phyloP scores from a whole-genome alignment of 2,329 filamentous ascomycete species.

The Aspergillus sp. region DNA sequence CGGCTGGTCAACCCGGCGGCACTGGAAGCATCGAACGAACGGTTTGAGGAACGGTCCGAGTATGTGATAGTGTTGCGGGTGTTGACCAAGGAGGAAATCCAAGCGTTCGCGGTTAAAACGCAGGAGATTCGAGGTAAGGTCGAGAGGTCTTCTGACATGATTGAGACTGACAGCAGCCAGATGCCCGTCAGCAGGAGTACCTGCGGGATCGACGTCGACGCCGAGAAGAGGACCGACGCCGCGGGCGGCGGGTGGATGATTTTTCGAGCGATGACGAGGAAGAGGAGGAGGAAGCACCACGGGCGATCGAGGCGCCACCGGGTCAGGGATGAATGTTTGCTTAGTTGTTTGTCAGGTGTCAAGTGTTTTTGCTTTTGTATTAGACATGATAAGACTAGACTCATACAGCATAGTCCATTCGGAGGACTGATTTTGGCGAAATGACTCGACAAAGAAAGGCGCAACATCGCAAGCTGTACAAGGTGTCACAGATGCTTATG shows the following conservation, averaged over 20 bases:
- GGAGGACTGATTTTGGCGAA: too few relatives aligned
- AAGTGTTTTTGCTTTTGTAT: too few relatives aligned
- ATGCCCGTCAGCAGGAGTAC: constrained; percentile 33
- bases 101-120: constrained; percentile 77
- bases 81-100: constrained; percentile 81
- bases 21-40: constrained; percentile 77
- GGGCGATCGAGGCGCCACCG: constrained; percentile 28
- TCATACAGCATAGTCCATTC: too few relatives aligned
- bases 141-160: background rate
- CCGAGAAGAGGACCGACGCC: constrained; percentile 40
- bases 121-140: constrained; percentile 68
- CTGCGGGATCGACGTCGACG: constrained; percentile 32
- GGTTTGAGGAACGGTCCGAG: constrained; percentile 87
- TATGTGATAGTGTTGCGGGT: constrained; percentile 91
- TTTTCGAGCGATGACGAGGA: constrained; percentile 35
- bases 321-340: constrained; percentile 2
- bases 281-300: constrained; percentile 24
- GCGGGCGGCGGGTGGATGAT: constrained; percentile 22
- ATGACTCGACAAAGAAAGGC: too few relatives aligned
- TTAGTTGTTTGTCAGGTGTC: too few relatives aligned
- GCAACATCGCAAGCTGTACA: too few relatives aligned
- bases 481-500: too few relatives aligned
- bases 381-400: too few relatives aligned
- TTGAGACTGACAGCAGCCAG: constrained; percentile 13
- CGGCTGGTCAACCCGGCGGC: constrained; percentile 86